These are phyloP conservation scores for Amanita rubescens DNA, from an alignment of 768 basidiomycete species.

Conservation along the genomic window DNA sequence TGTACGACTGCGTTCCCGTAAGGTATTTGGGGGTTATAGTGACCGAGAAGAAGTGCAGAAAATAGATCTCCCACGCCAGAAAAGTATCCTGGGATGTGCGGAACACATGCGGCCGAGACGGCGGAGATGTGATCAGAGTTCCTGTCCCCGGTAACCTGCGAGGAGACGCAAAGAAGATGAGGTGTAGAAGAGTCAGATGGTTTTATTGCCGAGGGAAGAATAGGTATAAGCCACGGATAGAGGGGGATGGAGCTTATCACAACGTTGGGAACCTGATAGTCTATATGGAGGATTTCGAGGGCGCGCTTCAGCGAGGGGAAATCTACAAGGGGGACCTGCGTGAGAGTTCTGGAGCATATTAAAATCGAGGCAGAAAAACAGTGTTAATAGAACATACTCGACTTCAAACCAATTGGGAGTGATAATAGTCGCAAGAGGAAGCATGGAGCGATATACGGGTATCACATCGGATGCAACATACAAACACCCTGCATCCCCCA, in stretches of 20 bases:
- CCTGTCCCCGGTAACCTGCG: slow-evolving; percentile 29
- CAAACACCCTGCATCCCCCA: slow-evolving; percentile 85
- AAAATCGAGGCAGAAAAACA: slow-evolving; percentile 15
- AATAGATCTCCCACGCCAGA: slow-evolving; percentile 98
- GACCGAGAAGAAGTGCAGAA: slow-evolving; percentile 82
- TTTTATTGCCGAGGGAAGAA: slow-evolving; percentile 41
- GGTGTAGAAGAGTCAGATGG: slow-evolving; percentile 26
- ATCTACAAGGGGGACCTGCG: slow-evolving; percentile 60
- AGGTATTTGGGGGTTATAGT: slow-evolving; percentile 41
- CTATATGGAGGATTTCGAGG: slow-evolving; percentile 65
- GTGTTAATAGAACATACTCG: slow-evolving; percentile 50
- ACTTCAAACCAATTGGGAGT: slow-evolving; percentile 99
- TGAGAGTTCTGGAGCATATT: slow-evolving; percentile 52
- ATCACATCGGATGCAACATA: slow-evolving; percentile 87
- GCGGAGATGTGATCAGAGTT: slow-evolving; percentile 15
- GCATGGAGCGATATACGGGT: slow-evolving; percentile 75
- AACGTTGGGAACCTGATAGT: slow-evolving; percentile 74
- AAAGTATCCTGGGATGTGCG: slow-evolving; percentile 84
- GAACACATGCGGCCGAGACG: slow-evolving; percentile 60
- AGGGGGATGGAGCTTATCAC: slow-evolving; percentile 89
- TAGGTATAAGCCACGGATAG: slow-evolving; percentile 47
- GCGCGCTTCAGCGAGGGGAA: slow-evolving; percentile 59
- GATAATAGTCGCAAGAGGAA: slow-evolving; percentile 84
- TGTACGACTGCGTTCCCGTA: neutral
- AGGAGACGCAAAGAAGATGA: slow-evolving; percentile 77